Base-by-base conservation (phyloP, 768 basidiomycete species). In the Boletus reticulatus region DNA sequence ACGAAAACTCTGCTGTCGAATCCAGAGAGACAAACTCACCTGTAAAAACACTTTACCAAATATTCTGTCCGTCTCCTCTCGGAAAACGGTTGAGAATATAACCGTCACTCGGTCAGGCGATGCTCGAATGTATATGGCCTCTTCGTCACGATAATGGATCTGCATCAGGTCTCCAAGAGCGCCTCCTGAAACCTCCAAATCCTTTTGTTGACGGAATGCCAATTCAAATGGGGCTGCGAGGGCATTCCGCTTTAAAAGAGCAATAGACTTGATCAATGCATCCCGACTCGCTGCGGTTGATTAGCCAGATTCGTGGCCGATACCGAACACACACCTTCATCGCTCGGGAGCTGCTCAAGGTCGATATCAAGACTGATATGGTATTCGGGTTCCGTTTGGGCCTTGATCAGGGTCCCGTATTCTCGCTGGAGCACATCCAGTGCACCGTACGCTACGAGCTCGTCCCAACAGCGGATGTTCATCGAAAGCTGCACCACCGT, bases 11-110 rank as follows among this genome's bases (percentile, higher is more conserved):
- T 56, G 45, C 27, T 14, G 17, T 19, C 8, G 13, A 19, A 20
- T 44, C 22, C 51, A 37, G 43, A 39, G 6, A 47, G 7, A 27
- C 13, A 22, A n/a, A 60, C 74, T 59, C 59, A 93, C 94, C 82
- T 98, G 97, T 50, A 99, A 75, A 78, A 99, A 99, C n/a, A 98
- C 89, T 71, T 94, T 95, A 14, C 97, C 97, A 70, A 93, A 93
- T 48, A 98, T 92, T 51, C 94, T 84, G 72, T 99, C 97, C 2
- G 96, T 97, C 72, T 99, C 97, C 66, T 98, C 97, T 62, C 88
- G 82, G 78, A 99, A 99, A 48, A 97, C 81, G 19, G 97, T 99
- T 4, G 92, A 94, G 75, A 99, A 98, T 67, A 98, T 91, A 55
- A 98, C 92, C 1, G 97, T 98, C 49, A 99, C 96, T 58, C 97